Evolutionary conservation across 2,329 filamentous ascomycete species (phyloP), one percentile per base, ranked within the genome.

Genomic region (Chaetomium sp.): DNA sequence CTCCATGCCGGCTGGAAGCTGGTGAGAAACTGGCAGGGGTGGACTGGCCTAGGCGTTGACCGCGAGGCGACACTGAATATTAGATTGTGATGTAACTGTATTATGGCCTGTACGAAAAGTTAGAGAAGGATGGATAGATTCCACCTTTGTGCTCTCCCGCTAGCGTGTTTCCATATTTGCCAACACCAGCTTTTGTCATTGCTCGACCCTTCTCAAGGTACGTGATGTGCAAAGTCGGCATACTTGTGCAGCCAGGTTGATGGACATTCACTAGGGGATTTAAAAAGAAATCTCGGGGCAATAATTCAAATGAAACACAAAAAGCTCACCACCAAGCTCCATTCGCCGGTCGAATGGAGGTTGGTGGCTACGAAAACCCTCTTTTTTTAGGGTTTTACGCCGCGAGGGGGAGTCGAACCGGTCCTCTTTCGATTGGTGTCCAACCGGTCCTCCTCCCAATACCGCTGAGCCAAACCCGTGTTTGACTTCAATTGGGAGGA

Each of bases 51-150:
- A 33, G 72, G 69, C 16, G 45, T 53, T 23, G 64, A 64, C 19
- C 42, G 67, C 12, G 72, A 70, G 49, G 62, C 55, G n/a, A 60
- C 62, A 23, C 61, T 73, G 45, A 72, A 73, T 57, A 70, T 72
- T 29, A 65, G 70, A 31, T 51, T 73, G 38, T 73, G 57, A 67
- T 25, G 25, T 50, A 31, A n/a, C n/a, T 47, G n/a, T 47, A 47
- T 47, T 21, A 21, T 47, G 42, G 16, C 42, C 42, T 47, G 42
- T 47, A 10, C 42, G n/a, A 10, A 21, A 42, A 42, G 35, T 21
- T 21, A 47, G 42, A 47, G n/a, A 21, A 21, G 19, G 19, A 47
- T 47, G 21, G 42, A 47, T 47, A 10, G 9, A 4, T n/a, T n/a
- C n/a, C n/a, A 19, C n/a, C 2, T 45, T 10, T 38, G 33, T 5